phyloP scores from a whole-genome alignment of 495 filamentous ascomycete species.

The Aspergillus affinis region DNA sequence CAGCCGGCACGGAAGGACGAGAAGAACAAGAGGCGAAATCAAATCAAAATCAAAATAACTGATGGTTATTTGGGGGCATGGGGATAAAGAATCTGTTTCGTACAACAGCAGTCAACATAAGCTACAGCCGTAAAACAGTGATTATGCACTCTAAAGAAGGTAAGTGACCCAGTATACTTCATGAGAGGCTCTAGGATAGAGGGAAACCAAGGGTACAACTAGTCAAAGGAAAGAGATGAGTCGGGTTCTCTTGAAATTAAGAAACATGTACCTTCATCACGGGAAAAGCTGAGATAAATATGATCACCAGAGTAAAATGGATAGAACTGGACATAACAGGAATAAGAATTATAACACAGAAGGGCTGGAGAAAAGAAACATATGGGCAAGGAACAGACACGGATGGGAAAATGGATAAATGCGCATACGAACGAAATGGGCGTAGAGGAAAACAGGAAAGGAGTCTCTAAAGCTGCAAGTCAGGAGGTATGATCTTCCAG shows the following conservation, averaged over 20 bases:
- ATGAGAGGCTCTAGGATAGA: constrained; percentile 16
- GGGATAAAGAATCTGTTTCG: background rate
- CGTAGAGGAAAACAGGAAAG: constrained; percentile 16
- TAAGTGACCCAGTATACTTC: constrained; percentile 15
- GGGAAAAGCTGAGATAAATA: constrained; percentile 14
- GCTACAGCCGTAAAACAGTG: constrained; percentile 10
- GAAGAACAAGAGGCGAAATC: no score
- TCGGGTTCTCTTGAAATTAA: constrained; percentile 33
- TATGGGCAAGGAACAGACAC: constrained; percentile 13
- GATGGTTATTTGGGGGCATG: no score
- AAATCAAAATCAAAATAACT: no score
- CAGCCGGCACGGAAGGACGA: no score
- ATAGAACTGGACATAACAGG: constrained; percentile 20
- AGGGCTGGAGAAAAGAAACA: constrained; percentile 23
- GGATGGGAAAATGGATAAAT: constrained; percentile 14
- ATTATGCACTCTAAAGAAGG: constrained; percentile 18
- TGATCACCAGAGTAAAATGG: constrained; percentile 15
- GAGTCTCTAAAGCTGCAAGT: constrained; percentile 45
- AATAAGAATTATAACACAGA: constrained; percentile 24
- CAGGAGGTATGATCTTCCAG: constrained; percentile 30
- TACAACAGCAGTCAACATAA: background rate
- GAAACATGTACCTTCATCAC: constrained; percentile 33
- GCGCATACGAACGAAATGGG: constrained; percentile 23
- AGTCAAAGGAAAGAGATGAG: constrained; percentile 20
- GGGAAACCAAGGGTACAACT: constrained; percentile 1